These are phyloP conservation scores for Cicer cuneatum DNA, from an alignment of 306 rosid species.

Conservation along the genomic window DNA sequence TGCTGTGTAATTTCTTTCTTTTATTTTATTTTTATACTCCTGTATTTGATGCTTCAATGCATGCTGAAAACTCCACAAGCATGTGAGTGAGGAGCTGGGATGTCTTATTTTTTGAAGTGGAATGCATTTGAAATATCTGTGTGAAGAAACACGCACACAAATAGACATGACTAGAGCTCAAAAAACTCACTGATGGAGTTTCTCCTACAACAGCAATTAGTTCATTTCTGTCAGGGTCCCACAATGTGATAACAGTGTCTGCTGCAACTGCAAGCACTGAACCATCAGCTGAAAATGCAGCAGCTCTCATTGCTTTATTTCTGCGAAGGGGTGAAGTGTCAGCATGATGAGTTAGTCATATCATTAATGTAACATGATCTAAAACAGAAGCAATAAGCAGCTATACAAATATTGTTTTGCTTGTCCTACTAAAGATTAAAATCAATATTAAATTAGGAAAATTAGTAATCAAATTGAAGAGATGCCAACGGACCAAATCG, in stretches of 20 bases:
- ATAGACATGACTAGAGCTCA: constrained; percentile 32
- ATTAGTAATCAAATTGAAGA: background rate
- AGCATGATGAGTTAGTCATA: constrained; percentile 39
- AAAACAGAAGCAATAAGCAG: constrained; percentile 35
- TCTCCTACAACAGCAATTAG: constrained; percentile 88
- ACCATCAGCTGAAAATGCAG: constrained; percentile 89
- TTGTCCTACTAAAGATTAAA: background rate
- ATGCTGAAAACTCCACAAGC: constrained; percentile 9
- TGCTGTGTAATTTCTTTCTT: background rate
- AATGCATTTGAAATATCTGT: background rate
- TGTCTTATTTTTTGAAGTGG: constrained; percentile 25
- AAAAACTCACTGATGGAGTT: constrained; percentile 58
- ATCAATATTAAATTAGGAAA: constrained; percentile 1
- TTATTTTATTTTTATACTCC: background rate
- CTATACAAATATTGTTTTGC: constrained; percentile 12
- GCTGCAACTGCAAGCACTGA: constrained; percentile 96
- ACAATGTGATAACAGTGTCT: constrained; percentile 80
- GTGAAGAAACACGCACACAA: constrained; percentile 26
- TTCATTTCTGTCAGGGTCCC: constrained; percentile 88
- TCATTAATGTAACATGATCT: constrained; percentile 36
- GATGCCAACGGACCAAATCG: background rate
- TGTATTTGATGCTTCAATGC: constrained; percentile 26
- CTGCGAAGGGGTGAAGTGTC: constrained; percentile 53
- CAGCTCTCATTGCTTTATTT: constrained; percentile 87
- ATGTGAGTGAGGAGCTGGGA: constrained; percentile 23